Percentiles rank a stretch among this genome's conserved stretches.
Conservation (phyloP, 169 alveolate species). For the Plasmodium cynomolgi region DNA sequence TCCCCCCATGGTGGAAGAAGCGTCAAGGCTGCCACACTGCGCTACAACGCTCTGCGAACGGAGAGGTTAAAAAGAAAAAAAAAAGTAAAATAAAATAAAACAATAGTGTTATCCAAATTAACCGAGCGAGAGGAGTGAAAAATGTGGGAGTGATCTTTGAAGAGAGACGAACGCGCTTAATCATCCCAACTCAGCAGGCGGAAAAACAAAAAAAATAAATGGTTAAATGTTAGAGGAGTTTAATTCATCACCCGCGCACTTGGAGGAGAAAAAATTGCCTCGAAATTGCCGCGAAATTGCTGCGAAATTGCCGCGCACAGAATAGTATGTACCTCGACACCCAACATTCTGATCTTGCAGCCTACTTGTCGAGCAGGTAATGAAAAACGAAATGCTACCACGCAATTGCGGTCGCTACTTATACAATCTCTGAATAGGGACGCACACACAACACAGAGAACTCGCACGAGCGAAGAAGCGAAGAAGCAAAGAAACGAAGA, state of each 20-base stretch:
- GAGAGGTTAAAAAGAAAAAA: not conserved
- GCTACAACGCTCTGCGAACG: not conserved
- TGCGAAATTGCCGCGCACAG: not conserved
- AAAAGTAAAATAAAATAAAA: too few species aligned
- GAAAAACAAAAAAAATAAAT: not conserved
- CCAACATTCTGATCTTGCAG: not conserved
- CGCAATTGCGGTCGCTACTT: not conserved
- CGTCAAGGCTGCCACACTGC: not conserved
- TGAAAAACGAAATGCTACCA: not conserved
- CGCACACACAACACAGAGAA: not conserved
- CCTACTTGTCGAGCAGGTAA: not conserved
- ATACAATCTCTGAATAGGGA: not conserved
- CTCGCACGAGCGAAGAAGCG: not conserved
- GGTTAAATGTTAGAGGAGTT: not conserved
- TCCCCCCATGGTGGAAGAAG: not conserved
- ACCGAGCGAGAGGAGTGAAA: not conserved
- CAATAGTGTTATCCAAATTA: not conserved
- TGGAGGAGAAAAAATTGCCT: not conserved
- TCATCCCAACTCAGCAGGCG: not conserved
- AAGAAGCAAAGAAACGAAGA: not conserved
- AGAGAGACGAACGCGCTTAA: not conserved
- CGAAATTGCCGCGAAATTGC: too few species aligned
- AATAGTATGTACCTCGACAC: not conserved
- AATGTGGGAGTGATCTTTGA: not conserved
- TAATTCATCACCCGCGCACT: not conserved